Percentiles rank a stretch among this genome's conserved stretches.
Conservation (phyloP, 345 rosid species). For the Iberis pinnata region DNA sequence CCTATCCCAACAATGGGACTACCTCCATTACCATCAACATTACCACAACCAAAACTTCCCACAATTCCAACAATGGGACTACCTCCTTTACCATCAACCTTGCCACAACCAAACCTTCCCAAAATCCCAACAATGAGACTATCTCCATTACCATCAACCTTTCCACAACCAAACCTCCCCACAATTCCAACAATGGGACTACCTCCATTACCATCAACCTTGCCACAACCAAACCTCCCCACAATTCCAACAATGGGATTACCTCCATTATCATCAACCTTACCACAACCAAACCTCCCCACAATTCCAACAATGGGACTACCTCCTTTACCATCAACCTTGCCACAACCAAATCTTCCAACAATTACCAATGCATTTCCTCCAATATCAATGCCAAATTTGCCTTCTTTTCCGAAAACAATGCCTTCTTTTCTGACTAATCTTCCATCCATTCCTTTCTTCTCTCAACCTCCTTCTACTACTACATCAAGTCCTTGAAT, state of each 20-base stretch:
- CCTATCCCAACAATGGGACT: conserved; percentile 24
- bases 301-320: conserved; percentile 1
- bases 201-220: conserved; percentile 20
- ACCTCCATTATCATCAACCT: too few species aligned
- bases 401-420: background rate
- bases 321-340: conserved; percentile 19
- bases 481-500: background rate
- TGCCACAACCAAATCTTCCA: background rate
- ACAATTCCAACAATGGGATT: too few species aligned
- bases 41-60: too few species aligned
- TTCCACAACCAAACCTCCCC: too few species aligned
- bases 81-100: conserved; percentile 20
- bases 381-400: conserved; percentile 3
- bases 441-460: background rate
- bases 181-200: conserved; percentile 23
- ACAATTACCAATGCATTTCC: background rate
- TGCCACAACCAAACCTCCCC: too few species aligned
- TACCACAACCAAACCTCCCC: conserved; percentile 14
- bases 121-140: conserved; percentile 22
- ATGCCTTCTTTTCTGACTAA: background rate
- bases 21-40: conserved; percentile 20
- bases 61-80: conserved; percentile 23
- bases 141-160: conserved; percentile 19
- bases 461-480: background rate
- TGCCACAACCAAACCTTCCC: too few species aligned